phyloP scores from a whole-genome alignment of 164 flowering plant species.

The Chimonanthus salicifolius region DNA sequence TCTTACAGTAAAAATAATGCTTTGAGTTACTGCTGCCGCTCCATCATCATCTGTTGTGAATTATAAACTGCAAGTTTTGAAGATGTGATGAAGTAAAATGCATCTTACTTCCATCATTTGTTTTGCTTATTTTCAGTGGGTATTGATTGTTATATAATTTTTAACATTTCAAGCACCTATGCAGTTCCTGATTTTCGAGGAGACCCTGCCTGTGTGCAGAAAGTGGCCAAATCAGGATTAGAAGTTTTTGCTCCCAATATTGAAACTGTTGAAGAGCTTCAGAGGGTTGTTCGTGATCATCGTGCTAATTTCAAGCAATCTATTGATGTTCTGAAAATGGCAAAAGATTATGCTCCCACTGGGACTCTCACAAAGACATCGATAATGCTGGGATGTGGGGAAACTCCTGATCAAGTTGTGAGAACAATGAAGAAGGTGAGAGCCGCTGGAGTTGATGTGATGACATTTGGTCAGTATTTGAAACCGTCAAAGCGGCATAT shows the following conservation, averaged over 20 bases:
- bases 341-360: conserved; percentile 73
- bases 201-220: conserved; percentile 68
- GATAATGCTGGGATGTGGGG: conserved; percentile 96
- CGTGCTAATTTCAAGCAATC: conserved; percentile 96
- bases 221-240: conserved; percentile 79
- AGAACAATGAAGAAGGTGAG: conserved; percentile 94
- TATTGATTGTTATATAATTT: too few relatives aligned
- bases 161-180: background rate
- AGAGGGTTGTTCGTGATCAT: conserved; percentile 72
- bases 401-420: conserved; percentile 90
- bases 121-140: too few relatives aligned
- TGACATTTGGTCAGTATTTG: conserved; percentile 96
- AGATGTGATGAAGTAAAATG: too few relatives aligned
- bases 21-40: too few relatives aligned
- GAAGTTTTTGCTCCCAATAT: conserved; percentile 97
- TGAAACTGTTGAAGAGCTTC: conserved; percentile 97
- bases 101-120: too few relatives aligned
- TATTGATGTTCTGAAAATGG: conserved; percentile 71
- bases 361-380: conserved; percentile 96
- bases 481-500: conserved; percentile 99
- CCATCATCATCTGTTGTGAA: too few relatives aligned
- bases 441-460: conserved; percentile 93
- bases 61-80: too few relatives aligned
- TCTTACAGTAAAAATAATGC: too few relatives aligned
- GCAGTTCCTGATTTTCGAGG: conserved; percentile 95